These are phyloP conservation scores for Clonostachys solani DNA, from an alignment of 2,329 filamentous ascomycete genomes.

Conservation along the genomic window DNA sequence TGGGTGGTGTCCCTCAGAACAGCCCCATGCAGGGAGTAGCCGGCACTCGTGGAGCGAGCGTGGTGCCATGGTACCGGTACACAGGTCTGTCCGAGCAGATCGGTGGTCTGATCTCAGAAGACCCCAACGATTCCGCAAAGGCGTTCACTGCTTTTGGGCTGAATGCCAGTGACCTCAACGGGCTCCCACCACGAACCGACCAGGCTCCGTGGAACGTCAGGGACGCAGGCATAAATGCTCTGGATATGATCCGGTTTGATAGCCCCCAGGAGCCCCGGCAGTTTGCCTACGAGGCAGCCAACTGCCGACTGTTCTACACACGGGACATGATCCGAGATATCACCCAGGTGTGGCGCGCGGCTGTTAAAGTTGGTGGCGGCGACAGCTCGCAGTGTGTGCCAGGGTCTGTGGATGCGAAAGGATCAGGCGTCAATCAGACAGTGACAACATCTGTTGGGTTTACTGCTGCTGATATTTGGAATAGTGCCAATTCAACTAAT, in stretches of 20 bases:
- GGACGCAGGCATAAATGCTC: background rate
- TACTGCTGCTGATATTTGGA: background rate
- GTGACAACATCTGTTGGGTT: background rate
- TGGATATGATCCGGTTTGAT: background rate
- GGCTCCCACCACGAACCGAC: background rate
- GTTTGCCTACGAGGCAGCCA: conserved; percentile 1
- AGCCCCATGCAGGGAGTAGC: background rate
- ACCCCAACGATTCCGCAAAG: background rate
- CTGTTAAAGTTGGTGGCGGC: background rate
- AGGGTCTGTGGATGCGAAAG: background rate
- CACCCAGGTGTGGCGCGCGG: background rate
- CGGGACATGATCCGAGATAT: background rate
- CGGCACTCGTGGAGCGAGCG: background rate
- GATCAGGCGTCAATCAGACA: background rate
- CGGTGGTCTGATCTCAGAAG: no score
- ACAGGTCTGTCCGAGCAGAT: no score
- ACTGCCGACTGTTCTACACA: conserved; percentile 2
- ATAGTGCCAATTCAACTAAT: background rate
- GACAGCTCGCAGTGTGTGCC: background rate
- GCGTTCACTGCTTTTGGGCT: background rate
- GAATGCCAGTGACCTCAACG: background rate
- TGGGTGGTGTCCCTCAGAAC: background rate
- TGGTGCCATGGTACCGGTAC: no score
- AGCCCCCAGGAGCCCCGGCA: background rate
- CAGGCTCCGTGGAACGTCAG: background rate